Evolutionary conservation across 148 eudicot genomes (phyloP).

Genomic region (Cornus florida): DNA sequence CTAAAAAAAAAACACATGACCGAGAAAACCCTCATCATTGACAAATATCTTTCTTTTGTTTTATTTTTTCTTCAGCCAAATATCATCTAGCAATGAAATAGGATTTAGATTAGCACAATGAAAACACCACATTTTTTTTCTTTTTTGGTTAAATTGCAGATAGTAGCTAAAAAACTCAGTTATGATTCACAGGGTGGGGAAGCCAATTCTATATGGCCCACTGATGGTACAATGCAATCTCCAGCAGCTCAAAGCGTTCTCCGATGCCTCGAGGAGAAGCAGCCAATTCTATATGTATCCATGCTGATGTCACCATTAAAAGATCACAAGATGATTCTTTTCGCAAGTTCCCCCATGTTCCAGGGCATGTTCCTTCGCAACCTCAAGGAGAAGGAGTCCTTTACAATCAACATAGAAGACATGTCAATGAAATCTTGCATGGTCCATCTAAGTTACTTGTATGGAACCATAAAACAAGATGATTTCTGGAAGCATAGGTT

Average conservation of each 20-base stretch:
- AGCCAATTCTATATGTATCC: too few relatives aligned
- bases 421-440: constrained; percentile 74
- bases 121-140: too few relatives aligned
- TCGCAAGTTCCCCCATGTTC: constrained; percentile 77
- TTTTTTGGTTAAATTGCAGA: neutral
- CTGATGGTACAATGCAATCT: constrained; percentile 47
- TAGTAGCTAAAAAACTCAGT: neutral
- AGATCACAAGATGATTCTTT: constrained; percentile 76
- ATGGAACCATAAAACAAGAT: constrained; percentile 64
- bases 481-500: constrained; percentile 82
- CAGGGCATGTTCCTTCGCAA: constrained; percentile 70
- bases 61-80: neutral
- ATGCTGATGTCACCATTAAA: constrained; percentile 68
- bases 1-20: too few relatives aligned
- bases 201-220: constrained; percentile 66
- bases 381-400: constrained; percentile 71
- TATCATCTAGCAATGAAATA: neutral
- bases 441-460: constrained; percentile 68
- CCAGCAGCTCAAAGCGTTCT: constrained; percentile 54
- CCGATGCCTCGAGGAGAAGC: constrained; percentile 52
- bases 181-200: constrained; percentile 52
- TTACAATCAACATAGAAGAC: constrained; percentile 66
- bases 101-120: neutral
- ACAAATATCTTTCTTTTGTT: too few relatives aligned
- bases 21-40: too few relatives aligned